Evolutionary conservation across 371 early-diverging fungal species (phyloP), one percentile per base, ranked within the genome.

Genomic region (Mucor plumbeus): DNA sequence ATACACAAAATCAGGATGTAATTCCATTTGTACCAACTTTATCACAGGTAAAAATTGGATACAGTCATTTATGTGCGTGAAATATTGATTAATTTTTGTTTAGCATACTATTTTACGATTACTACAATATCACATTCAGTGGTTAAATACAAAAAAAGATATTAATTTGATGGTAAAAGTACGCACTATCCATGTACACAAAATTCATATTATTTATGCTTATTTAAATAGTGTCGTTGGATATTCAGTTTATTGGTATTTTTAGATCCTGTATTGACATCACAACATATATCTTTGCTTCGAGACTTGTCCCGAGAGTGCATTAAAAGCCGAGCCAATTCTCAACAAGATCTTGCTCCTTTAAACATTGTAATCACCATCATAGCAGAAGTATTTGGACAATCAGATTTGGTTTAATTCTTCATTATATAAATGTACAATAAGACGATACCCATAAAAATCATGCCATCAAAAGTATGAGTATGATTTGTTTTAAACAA

Each of bases 231-330:
- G 78, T 68, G 75, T 26, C 39, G 64, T n/a, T 77, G 76, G 70
- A 62, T 83, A 33, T 83, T 70, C 31, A 34, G 71, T 6, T 53
- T 80, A 2, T 41, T 83, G 6, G 65, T 79, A 15, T 76, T 76
- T n/a, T 39, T 83, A 10, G 83, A 83, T 43, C 73, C 79, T 39
- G 83, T 83, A 14, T 62, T 83, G 68, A 73, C 73, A 9, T 79
- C 73, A 0, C 68, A 75, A 11, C 70, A 77, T 31, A 62, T 72
- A 21, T 76, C 81, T 0, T 64, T 79, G 4, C 43, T 83, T 21
- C 63, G 83, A 39, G 73, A 76, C 7, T 19, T 83, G 0, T 66
- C 79, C 13, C 68, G 81, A n/a, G 72, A 71, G 63, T 77, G 69
- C 14, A 80, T 80, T 15, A 65, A 69, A 17, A 9, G 77, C 0